These are phyloP conservation scores for Pyronema omphalodes DNA, from an alignment of 495 filamentous ascomycete genomes.

Conservation along the genomic window DNA sequence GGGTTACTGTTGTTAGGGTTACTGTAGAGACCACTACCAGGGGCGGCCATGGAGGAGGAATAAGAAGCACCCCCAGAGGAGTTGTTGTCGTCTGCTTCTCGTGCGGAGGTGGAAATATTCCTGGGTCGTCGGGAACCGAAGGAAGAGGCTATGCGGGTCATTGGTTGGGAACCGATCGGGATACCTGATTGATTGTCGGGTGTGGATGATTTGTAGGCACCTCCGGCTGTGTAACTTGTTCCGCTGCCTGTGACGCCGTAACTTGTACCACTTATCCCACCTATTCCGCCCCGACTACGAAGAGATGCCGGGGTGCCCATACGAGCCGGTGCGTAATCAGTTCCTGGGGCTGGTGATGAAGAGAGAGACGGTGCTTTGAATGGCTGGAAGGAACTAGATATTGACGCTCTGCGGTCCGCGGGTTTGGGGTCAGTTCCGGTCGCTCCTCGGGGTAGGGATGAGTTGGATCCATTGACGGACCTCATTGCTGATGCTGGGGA, in stretches of 20 bases:
- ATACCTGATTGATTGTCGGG: too few relatives aligned
- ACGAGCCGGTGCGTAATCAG: too few relatives aligned
- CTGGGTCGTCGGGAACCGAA: slow-evolving; percentile 70
- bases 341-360: slow-evolving; percentile 47
- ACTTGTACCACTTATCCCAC: too few relatives aligned
- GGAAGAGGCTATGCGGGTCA: slow-evolving; percentile 57
- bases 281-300: too few relatives aligned
- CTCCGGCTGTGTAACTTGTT: too few relatives aligned
- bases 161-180: slow-evolving; percentile 35
- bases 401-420: slow-evolving; percentile 47
- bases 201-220: too few relatives aligned
- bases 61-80: slow-evolving; percentile 79
- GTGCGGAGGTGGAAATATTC: slow-evolving; percentile 47
- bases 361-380: slow-evolving; percentile 92
- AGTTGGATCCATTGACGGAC: slow-evolving; percentile 39
- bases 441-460: slow-evolving; percentile 28
- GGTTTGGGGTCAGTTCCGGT: not conserved
- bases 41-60: slow-evolving; percentile 62
- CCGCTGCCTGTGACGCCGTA: too few relatives aligned
- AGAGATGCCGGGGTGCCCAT: too few relatives aligned
- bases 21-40: slow-evolving; percentile 63
- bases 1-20: slow-evolving; percentile 29
- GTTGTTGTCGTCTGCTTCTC: slow-evolving; percentile 61
- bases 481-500: slow-evolving; percentile 46
- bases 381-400: slow-evolving; percentile 59